Base-by-base conservation (phyloP, 495 filamentous ascomycete species). In the Hypoxylon rickii region DNA sequence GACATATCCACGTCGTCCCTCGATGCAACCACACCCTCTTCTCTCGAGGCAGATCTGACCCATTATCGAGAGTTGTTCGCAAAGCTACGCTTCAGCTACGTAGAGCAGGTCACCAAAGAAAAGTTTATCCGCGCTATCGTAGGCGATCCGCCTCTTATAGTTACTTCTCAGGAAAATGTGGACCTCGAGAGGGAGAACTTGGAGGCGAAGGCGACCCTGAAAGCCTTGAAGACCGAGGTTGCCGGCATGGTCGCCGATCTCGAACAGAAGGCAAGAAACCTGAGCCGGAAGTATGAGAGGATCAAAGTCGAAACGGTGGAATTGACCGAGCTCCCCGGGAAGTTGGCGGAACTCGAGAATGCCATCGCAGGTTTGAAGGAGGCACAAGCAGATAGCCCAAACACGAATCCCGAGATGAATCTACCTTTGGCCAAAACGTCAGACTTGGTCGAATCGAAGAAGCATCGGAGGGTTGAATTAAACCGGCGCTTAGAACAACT, bases 11-110 rank as follows among this genome's bases (percentile, higher is more conserved):
- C 72, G 51, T 72, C 80, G 19, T 78, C 83, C 7, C 75, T 88
- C 51, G 85, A 88, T 42, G 81, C 84, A 43, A 82, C 86, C 0
- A 89, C 86, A 12, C 89, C 90, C 0, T 83, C 86, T 7, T 86
- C 83, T 11, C 79, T 96, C 3, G 86, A 91, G 55, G 89, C 89
- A 20, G 92, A 96, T 69, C 76, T 96, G n/a, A 76, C 81, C 44
- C 92, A 96, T 70, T 96, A 96, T 72, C 88, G 88, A 62, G 94
- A 97, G 74, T 83, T 97, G 21, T 97, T 97, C 72, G 87, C 90
- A 34, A 97, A 97, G 73, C 82, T 98, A 20, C 90, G 92, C 67
- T 97, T 97, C 77, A 95, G 89, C 61, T 97, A 90, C 71, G 81
- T 90, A 53, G 88, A 90, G 68, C 88, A 90, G 70, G 83, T 89